phyloP scores from a whole-genome alignment of 2,329 filamentous ascomycete genomes.

The Calcarisporium arbuscula region DNA sequence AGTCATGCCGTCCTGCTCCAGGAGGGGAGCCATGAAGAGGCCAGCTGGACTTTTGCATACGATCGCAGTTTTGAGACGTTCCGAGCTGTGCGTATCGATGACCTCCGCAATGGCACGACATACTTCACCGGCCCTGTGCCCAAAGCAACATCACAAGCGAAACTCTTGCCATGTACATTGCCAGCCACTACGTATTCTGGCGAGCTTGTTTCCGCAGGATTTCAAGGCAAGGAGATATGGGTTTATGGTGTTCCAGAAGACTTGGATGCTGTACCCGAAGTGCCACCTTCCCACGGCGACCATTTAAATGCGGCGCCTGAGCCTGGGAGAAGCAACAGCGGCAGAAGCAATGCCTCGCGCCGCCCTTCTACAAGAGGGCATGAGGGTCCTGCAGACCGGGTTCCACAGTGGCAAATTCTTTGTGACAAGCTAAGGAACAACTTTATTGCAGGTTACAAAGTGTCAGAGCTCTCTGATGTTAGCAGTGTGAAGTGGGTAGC shows the following conservation, averaged over 20 bases:
- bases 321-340: conserved; percentile 24
- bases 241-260: conserved; percentile 72
- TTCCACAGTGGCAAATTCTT: conserved; percentile 63
- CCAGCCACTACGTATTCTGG: conserved; percentile 64
- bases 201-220: conserved; percentile 67
- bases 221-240: conserved; percentile 67
- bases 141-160: conserved; percentile 43
- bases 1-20: conserved; percentile 69
- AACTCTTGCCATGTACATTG: conserved; percentile 60
- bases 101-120: conserved; percentile 67
- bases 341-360: conserved; percentile 20
- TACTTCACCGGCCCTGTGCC: conserved; percentile 70
- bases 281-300: conserved; percentile 14
- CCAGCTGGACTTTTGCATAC: conserved; percentile 72
- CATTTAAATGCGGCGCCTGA: conserved; percentile 13
- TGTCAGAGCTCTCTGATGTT: conserved; percentile 59
- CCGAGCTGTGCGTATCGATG: conserved; percentile 67
- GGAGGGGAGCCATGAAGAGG: conserved; percentile 55
- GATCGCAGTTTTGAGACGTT: conserved; percentile 73
- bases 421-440: conserved; percentile 65
- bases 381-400: conserved; percentile 26
- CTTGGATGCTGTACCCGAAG: conserved; percentile 55
- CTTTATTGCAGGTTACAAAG: conserved; percentile 60
- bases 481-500: conserved; percentile 68
- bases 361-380: conserved; percentile 24